These are phyloP conservation scores for Kodamaea alishanica DNA, from an alignment of 1,139 yeast genomes.

Conservation along the genomic window DNA sequence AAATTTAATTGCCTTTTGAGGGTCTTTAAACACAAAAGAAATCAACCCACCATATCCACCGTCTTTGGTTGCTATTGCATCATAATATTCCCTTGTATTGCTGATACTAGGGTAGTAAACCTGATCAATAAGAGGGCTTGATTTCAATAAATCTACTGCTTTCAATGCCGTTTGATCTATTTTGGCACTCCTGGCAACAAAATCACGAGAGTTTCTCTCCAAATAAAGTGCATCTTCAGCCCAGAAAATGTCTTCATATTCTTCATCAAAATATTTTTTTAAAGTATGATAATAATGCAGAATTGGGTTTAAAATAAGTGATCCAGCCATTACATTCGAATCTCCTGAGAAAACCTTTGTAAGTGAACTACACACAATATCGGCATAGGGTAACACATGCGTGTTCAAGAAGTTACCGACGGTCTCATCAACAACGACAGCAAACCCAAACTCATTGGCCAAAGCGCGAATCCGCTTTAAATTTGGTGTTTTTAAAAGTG, in stretches of 20 bases:
- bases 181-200: constrained; percentile 60
- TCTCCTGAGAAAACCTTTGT: constrained; percentile 94
- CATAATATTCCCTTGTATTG: constrained; percentile 61
- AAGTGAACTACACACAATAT: constrained; percentile 79
- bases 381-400: constrained; percentile 77
- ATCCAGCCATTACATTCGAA: constrained; percentile 94
- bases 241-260: constrained; percentile 80
- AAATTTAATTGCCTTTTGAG: constrained; percentile 65
- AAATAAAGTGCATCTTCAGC: constrained; percentile 89
- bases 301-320: constrained; percentile 70
- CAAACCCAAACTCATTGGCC: constrained; percentile 68
- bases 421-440: constrained; percentile 87
- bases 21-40: constrained; percentile 68
- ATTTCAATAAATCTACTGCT: constrained; percentile 49
- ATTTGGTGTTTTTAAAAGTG: constrained; percentile 80
- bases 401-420: constrained; percentile 87
- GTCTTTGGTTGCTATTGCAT: constrained; percentile 55
- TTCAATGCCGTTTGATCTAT: constrained; percentile 65
- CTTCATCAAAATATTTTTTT: constrained; percentile 48
- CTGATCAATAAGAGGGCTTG: constrained; percentile 49
- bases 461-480: constrained; percentile 58
- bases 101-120: constrained; percentile 69
- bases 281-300: constrained; percentile 52
- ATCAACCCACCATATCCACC: constrained; percentile 96
- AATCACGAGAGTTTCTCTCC: constrained; percentile 92